Base-by-base conservation (phyloP, 345 rosid species). In the Pseudoturritis turrita region DNA sequence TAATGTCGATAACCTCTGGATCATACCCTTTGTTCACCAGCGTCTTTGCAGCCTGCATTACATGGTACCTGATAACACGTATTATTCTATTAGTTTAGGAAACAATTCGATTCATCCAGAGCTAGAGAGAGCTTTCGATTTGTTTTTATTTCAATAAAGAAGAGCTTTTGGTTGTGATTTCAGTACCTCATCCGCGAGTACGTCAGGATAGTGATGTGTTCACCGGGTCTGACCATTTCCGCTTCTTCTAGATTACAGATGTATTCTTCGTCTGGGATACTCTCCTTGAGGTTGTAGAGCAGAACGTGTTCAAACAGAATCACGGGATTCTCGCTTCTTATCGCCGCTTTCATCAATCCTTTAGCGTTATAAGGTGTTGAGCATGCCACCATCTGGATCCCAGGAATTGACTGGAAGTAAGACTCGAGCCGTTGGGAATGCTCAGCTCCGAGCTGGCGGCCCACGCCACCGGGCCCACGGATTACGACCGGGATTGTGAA, bases 351-450 rank as follows among this genome's bases (percentile, higher is more conserved):
- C 98, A 92, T 92, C 65, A 90, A 73, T 51, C 98, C 98, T 83
- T 92, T 92, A 25, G 96, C 93, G 59, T 92, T 92, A 17, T 88
- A 88, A 13, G 98, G 89, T 14, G 96, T 92, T 0, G 96, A 92
- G 87, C 98, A 92, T 0, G 93, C 98, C 17, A 92, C 98, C 98
- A 92, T 89, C 70, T 92, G 96, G 75, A 92, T 92, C 68, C 97
- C 97, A 10, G 91, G 97, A 68, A 92, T 90, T 33, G 93, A 88
- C 66, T 92, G 96, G 79, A 90, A 90, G 83, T 90, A 92, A 22
- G 97, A 92, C 70, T 92, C 93, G 0, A 92, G 98, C 7, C 93
- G 87, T 40, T 92, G 96, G 1, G 96, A 92, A 77, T 88, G 98
- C 81, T 92, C 98, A 1, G 96, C 96, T 21, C 96, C 98, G 2